phyloP scores from a whole-genome alignment of 805 yeast species.

The Jamesozyma spencerorum region DNA sequence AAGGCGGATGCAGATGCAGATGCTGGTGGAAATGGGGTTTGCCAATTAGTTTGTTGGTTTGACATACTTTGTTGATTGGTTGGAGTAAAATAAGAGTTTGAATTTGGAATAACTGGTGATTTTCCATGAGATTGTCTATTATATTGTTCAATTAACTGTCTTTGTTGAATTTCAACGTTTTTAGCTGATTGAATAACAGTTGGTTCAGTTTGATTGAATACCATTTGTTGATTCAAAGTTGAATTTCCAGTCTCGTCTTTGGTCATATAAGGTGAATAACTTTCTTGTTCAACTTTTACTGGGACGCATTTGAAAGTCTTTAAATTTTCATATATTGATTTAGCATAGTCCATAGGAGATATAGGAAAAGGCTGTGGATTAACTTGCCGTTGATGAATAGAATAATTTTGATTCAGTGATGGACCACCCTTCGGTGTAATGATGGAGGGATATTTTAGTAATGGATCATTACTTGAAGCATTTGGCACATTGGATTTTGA shows the following conservation, averaged over 20 bases:
- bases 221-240: too few relatives aligned
- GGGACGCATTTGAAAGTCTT: conserved; percentile 26
- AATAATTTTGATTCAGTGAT: background rate
- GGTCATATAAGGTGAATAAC: conserved; percentile 1
- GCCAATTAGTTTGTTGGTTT: background rate
- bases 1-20: background rate
- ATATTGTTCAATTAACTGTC: conserved; percentile 18
- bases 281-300: conserved; percentile 17
- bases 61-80: background rate
- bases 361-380: conserved; percentile 10
- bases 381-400: background rate
- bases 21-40: conserved; percentile 5
- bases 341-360: conserved; percentile 26
- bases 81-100: background rate
- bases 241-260: background rate
- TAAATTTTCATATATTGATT: conserved; percentile 23
- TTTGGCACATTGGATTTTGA: too few relatives aligned
- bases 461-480: background rate
- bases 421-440: conserved; percentile 6
- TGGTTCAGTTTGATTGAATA: background rate
- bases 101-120: background rate
- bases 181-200: conserved; percentile 4
- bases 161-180: conserved; percentile 15
- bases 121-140: conserved; percentile 3
- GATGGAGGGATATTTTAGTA: conserved; percentile 3